A percentile compares a stretch with the other conserved stretches of the same genome.
phyloP scores from a whole-genome alignment of 73 alveolate genomes.

The Tetrahymena borealis region DNA sequence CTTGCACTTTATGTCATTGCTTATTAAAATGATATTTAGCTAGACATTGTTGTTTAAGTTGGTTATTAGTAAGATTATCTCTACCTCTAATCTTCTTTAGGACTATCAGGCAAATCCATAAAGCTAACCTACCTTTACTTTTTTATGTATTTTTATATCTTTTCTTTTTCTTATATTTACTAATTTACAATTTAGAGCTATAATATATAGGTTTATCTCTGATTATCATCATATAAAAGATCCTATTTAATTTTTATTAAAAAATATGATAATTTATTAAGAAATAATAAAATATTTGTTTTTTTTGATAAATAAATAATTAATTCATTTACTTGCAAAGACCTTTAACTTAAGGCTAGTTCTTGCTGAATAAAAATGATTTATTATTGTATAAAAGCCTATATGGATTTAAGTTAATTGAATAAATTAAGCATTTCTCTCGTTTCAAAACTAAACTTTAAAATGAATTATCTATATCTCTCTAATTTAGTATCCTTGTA shows the following conservation, averaged over 20 bases:
- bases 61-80: background rate
- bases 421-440: background rate
- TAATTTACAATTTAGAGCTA: background rate
- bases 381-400: background rate
- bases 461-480: background rate
- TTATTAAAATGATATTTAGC: background rate
- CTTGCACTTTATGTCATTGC: background rate
- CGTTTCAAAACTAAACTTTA: background rate
- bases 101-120: background rate
- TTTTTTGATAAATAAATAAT: background rate
- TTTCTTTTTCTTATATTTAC: background rate
- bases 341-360: background rate
- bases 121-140: background rate
- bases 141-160: background rate
- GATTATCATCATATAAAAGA: background rate
- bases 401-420: background rate
- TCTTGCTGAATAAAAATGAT: background rate
- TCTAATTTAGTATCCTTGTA: background rate
- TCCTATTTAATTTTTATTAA: background rate
- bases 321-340: background rate
- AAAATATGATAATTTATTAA: background rate
- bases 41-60: background rate
- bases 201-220: background rate
- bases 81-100: background rate
- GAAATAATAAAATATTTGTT: background rate